Base-by-base conservation (phyloP, 129 eudicot genomes). In the Erigeron canadensis region DNA sequence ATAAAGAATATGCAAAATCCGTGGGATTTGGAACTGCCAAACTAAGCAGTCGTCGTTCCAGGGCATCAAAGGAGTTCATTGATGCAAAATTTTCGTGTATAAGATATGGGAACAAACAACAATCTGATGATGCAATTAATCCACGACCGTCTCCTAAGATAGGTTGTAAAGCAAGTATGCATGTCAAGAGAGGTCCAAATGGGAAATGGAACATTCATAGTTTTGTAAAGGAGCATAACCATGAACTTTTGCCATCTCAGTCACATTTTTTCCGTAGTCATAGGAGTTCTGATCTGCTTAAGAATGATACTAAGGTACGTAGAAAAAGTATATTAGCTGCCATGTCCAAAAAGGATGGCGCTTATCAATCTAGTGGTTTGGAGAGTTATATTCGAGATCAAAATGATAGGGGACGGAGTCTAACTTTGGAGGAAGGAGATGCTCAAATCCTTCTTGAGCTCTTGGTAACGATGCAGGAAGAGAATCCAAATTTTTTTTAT, bases 91-190 rank as follows among this genome's bases (percentile, higher is more conserved):
- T 93, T 81, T 87, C 98, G 8, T 93, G 98, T 83, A 87, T 82
- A 65, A 84, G 98, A 65, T 93, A 93, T 10, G 98, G 98, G 40
- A 93, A 82, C 83, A 93, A 93, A 80, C 98, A 93, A 64, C 96
- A 89, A 75, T 93, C 96, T 7, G 92, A 89, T 81, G 96, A 93
- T 85, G 98, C 98, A 15, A 81, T 89, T 19, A 93, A 93, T 72
- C 98, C 96, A 8, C 84, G 98, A 39, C 96, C 98, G 10, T 89
- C 98, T 0, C 98, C 98, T 10, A 93, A 93, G 80, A 93, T 93
- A 63, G 98, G 98, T 10, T 89, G 96, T 76, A 93, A 93, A 70
- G 98, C 98, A 19, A 93, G 98, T 65, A 77, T 93, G 93, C 96
- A 93, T 74, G 96, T 93, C 22, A 93, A 93, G 75, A 80, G 96